Percentiles rank a stretch among this genome's conserved stretches.
Conservation (phyloP, 2,329 filamentous ascomycete genomes). For the Trichophyton equinum region DNA sequence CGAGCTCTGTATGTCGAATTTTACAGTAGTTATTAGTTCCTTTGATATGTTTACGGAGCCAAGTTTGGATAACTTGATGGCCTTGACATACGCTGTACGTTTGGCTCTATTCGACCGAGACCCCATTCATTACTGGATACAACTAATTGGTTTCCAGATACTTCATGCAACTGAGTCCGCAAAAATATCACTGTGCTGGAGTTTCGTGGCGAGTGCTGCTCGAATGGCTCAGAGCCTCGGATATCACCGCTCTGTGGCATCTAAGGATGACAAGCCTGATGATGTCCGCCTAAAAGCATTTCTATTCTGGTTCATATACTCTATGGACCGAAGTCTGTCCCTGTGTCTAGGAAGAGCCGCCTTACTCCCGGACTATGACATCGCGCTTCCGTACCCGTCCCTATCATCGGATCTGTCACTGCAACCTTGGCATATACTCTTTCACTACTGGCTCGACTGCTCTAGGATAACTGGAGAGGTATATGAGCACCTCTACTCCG, state of each 20-base stretch:
- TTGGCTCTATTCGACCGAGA: not conserved
- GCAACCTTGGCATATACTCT: slow-evolving; percentile 35
- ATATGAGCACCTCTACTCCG: slow-evolving; percentile 46
- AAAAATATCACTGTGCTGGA: slow-evolving; percentile 52
- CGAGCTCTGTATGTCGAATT: slow-evolving; percentile 30
- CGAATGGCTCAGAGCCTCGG: slow-evolving; percentile 51
- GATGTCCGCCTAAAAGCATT: slow-evolving; percentile 19
- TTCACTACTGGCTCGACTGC: slow-evolving; percentile 44
- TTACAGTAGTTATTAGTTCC: slow-evolving; percentile 35
- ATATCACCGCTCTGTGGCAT: slow-evolving; percentile 39
- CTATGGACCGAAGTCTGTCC: slow-evolving; percentile 46
- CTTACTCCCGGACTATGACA: slow-evolving; percentile 48
- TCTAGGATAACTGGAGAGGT: slow-evolving; percentile 47
- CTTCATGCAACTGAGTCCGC: slow-evolving; percentile 52
- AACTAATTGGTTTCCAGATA: slow-evolving; percentile 29
- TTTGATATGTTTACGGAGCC: slow-evolving; percentile 47
- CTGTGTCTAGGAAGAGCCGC: slow-evolving; percentile 48
- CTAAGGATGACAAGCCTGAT: slow-evolving; percentile 17
- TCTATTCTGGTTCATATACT: slow-evolving; percentile 49
- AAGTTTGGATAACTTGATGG: slow-evolving; percentile 44
- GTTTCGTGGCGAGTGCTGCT: slow-evolving; percentile 47
- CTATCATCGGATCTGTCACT: slow-evolving; percentile 10
- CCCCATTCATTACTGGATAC: too few relatives aligned
- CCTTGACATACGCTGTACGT: slow-evolving; percentile 45
- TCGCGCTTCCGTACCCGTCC: slow-evolving; percentile 38